These are phyloP conservation scores for Neurospora sublineolata DNA, from an alignment of 495 filamentous ascomycete genomes.

Conservation along the genomic window DNA sequence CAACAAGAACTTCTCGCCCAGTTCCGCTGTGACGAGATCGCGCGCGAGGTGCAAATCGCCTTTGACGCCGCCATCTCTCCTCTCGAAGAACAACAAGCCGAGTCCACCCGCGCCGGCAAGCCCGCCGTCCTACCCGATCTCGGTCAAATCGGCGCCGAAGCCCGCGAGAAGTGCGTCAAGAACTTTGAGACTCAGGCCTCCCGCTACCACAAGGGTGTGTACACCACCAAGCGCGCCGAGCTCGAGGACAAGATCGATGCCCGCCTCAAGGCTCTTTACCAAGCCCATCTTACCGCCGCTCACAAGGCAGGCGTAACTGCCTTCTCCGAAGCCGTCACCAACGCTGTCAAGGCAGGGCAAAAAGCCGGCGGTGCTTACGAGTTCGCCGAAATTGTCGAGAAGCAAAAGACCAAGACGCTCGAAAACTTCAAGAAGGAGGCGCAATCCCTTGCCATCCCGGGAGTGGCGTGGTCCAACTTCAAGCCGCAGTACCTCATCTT, in stretches of 20 bases:
- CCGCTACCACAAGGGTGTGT: constrained; percentile 92
- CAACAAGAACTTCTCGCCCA: constrained; percentile 95
- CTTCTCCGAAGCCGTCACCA: constrained; percentile 74
- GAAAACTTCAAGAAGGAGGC: constrained; percentile 69
- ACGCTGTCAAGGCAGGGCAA: constrained; percentile 72
- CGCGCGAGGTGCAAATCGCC: constrained; percentile 66
- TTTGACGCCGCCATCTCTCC: constrained; percentile 77
- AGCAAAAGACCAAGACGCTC: constrained; percentile 64
- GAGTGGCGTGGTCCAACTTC: constrained; percentile 69
- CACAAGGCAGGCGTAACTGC: constrained; percentile 81
- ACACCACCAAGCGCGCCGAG: constrained; percentile 70
- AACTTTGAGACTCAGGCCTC: constrained; percentile 82
- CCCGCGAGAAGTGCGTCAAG: constrained; percentile 63
- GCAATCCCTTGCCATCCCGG: constrained; percentile 57
- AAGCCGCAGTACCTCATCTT: constrained; percentile 41
- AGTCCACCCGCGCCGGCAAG: constrained; percentile 57
- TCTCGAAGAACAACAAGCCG: constrained; percentile 75
- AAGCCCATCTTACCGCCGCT: constrained; percentile 71
- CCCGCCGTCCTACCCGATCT: constrained; percentile 62
- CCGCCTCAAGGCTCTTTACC: constrained; percentile 76
- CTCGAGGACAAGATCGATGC: constrained; percentile 76
- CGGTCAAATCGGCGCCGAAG: constrained; percentile 59
- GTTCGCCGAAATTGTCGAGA: constrained; percentile 84
- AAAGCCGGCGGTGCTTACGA: constrained; percentile 84
- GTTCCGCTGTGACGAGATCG: constrained; percentile 94